Evolutionary conservation across 2,329 filamentous ascomycete species (phyloP).

Genomic region (Nothophaeocryptopus gaeumannii): DNA sequence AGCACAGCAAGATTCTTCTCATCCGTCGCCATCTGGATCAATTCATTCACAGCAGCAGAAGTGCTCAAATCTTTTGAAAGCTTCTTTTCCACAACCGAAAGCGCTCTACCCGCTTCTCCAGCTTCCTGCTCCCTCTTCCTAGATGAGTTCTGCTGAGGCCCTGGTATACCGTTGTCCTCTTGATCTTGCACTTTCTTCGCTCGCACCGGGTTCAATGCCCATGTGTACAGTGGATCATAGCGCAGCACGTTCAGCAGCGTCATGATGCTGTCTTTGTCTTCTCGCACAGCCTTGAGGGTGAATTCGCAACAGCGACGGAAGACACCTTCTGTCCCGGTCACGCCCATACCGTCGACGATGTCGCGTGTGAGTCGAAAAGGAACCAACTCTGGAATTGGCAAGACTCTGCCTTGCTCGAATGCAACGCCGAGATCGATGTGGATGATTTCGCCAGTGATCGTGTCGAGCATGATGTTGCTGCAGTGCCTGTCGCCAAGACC

Average conservation of each 20-base stretch:
- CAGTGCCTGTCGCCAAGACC: constrained; percentile 92
- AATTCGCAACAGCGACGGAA: constrained; percentile 99
- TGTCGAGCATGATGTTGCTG: constrained; percentile 93
- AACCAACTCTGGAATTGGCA: constrained; percentile 92
- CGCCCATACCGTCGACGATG: constrained; percentile 94
- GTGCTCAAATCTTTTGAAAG: constrained; percentile 90
- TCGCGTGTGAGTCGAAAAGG: constrained; percentile 93
- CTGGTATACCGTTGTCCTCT: constrained; percentile 19
- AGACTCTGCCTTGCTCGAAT: constrained; percentile 92
- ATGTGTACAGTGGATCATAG: constrained; percentile 96
- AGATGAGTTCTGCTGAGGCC: constrained; percentile 22
- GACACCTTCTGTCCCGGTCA: constrained; percentile 90
- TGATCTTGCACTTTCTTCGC: constrained; percentile 65
- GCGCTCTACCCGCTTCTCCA: constrained; percentile 82
- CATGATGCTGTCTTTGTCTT: constrained; percentile 97
- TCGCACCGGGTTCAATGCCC: constrained; percentile 76
- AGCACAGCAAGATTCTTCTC: constrained; percentile 87
- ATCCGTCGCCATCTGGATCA: constrained; percentile 94
- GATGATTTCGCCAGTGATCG: constrained; percentile 85
- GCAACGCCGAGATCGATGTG: constrained; percentile 97
- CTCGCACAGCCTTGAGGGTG: constrained; percentile 88
- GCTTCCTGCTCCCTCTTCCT: constrained; percentile 52
- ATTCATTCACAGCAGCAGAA: constrained; percentile 89
- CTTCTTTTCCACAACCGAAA: constrained; percentile 95
- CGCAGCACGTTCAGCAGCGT: constrained; percentile 94